phyloP scores from a whole-genome alignment of 106 monocot species.

The Acanthochlamys bracteata region DNA sequence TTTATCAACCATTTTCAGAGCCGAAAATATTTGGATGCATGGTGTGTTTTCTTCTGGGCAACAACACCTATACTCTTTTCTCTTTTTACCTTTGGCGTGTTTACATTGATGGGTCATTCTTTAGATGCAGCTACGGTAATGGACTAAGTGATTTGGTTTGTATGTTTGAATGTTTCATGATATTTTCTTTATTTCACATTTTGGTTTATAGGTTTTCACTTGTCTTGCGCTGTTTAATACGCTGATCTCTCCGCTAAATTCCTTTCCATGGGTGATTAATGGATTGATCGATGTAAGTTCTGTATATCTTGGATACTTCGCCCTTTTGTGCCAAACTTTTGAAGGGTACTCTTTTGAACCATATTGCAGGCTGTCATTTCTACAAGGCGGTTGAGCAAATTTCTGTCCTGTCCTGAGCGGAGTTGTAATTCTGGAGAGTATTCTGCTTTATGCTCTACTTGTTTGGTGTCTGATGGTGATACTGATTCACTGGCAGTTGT shows the following conservation, averaged over 20 bases:
- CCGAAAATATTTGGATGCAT: conserved; percentile 96
- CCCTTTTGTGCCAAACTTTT: background rate
- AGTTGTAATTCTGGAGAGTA: conserved; percentile 3
- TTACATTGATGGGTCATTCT: conserved; percentile 72
- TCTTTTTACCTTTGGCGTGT: conserved; percentile 84
- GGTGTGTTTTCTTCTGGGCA: conserved; percentile 99
- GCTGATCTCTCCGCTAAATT: conserved; percentile 91
- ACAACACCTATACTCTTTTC: conserved; percentile 96
- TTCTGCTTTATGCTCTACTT: conserved; percentile 6
- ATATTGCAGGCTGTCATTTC: conserved; percentile 74
- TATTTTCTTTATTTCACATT: background rate
- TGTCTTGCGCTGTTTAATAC: conserved; percentile 95
- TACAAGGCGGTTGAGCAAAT: conserved; percentile 69
- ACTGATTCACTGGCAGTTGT: conserved; percentile 22
- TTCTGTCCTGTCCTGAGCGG: conserved; percentile 65
- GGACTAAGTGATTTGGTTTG: background rate
- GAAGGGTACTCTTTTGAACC: background rate
- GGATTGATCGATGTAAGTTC: conserved; percentile 94
- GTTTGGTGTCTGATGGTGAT: conserved; percentile 4
- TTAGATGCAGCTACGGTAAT: conserved; percentile 88
- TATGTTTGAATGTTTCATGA: background rate
- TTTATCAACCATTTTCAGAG: conserved; percentile 29
- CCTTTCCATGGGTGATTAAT: conserved; percentile 99
- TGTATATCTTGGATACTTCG: background rate
- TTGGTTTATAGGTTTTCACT: conserved; percentile 72